Base-by-base conservation (phyloP, 108 stramenopile genomes). In the Cyclostephanos tholiformis region DNA sequence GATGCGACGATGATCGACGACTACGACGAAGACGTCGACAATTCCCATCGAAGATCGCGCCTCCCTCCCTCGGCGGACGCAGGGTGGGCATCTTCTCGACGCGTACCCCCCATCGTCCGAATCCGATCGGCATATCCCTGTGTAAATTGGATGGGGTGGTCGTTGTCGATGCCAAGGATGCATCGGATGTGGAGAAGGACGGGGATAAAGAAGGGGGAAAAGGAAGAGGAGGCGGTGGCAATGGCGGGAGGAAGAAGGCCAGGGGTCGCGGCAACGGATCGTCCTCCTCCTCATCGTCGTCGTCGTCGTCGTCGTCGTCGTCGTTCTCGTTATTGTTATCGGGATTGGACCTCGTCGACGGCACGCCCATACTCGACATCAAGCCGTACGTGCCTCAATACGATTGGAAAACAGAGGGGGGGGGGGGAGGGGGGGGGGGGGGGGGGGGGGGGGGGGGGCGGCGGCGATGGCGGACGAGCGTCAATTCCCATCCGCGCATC, bases 31-130 rank as follows among this genome's bases (percentile, higher is more conserved):
- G 56, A 43, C 29, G 35, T 12, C 52, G 67, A 41, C 82, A 83
- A 65, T 85, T 86, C 52, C 88, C 90, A 60, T 84, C 88, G 13
- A 97, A 96, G 75, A 87, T 97, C 73, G 53, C 90, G 23, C 95
- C 95, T 17, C 95, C 91, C 0, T 88, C 89, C 23, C 62, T 93
- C 61, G 92, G 93, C 16, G 97, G 98, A 12, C 77, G 85, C 51
- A 96, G 89, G 73, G 95, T 98, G 14, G 99, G 99, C n/a, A 85
- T 96, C 29, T 91, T 96, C 49, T 88, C 97, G 30, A 98, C 98
- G 0, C 82, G 99, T n/a, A 91, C 95, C 48, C 99, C 99, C 4
- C 99, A 99, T 82, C 89, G 98, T 14, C 91, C 91, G 59, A 99
- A 98, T 76, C 96, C 93, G 0, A 85, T 99, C 56, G 98, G 98